Base-by-base conservation (phyloP, 805 yeast genomes). In the Pichia nakasei region DNA sequence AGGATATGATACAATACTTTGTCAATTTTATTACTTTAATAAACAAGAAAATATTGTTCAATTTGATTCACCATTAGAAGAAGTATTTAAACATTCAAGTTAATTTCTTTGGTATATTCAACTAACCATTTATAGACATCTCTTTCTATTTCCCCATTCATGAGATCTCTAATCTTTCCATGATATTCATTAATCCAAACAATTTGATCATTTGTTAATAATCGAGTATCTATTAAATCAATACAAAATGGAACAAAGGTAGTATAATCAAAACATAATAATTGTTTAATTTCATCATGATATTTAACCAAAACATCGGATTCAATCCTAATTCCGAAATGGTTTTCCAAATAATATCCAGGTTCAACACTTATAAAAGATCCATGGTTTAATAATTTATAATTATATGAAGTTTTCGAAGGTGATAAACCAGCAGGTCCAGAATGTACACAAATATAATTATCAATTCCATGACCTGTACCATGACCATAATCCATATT, bases 391-490 rank as follows among this genome's bases (percentile, higher is more conserved):
- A 75, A 60, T 6, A 87, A 78, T 37, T 72, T 54, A 71, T 69
- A 57, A 61, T 67, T 58, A 49, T 61, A 61, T 13, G 54, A 51
- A 2, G 64, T 58, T 36, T 53, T 44, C 5, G 43, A 33, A 12
- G 64, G 62, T 46, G 83, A 85, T 47, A 93, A 78, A 15, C 89
- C 95, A 44, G 91, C 73, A 1, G 97, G 97, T 0, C 94, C 93
- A 57, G 94, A 96, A 60, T 93, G 98, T 17, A 93, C 97, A 60
- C 83, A 82, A 38, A 94, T 76, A 59, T 73, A 91, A 19, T 89
- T 73, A 2, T 96, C 97, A n/a, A 93, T 84, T 5, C 98, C 98
- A 63, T 93, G 98, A 2, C 97, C 96, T 0, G 97, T 87, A 9
- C 98, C 97, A 63, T 93, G 98, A 50, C 81, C 76, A 60, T 85